Evolutionary conservation across 2,329 filamentous ascomycete species (phyloP).

Genomic region (Exophiala dermatitidis): DNA sequence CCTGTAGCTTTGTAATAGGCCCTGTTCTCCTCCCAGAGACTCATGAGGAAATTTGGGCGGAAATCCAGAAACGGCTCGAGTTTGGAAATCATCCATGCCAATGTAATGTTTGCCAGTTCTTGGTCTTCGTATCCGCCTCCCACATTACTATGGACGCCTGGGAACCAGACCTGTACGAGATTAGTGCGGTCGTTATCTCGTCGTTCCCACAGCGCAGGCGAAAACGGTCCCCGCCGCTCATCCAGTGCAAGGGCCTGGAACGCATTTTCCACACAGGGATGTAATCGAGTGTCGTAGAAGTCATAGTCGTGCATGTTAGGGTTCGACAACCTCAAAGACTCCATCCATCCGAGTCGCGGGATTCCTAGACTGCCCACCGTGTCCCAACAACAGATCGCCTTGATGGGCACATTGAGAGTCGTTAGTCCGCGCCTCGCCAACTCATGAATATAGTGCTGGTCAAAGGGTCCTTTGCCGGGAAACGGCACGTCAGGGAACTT

Average conservation of each 20-base stretch:
- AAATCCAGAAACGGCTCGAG: conserved; percentile 31
- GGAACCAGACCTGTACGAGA: conserved; percentile 44
- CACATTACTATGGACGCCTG: conserved; percentile 44
- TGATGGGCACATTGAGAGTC: conserved; percentile 27
- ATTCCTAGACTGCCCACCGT: conserved; percentile 33
- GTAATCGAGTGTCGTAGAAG: conserved; percentile 31
- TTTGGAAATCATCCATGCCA: conserved; percentile 48
- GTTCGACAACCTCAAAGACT: conserved; percentile 14
- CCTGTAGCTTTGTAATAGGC: conserved; percentile 23
- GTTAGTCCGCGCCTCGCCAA: conserved; percentile 25
- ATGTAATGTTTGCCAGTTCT: conserved; percentile 42
- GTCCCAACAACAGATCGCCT: conserved; percentile 32
- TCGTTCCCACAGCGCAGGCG: conserved; percentile 31
- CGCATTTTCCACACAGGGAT: conserved; percentile 31
- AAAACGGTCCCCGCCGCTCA: conserved; percentile 30
- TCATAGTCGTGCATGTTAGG: conserved; percentile 28
- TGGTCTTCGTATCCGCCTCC: conserved; percentile 44
- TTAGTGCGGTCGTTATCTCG: conserved; percentile 28
- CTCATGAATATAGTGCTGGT: conserved; percentile 27
- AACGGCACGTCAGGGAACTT: conserved; percentile 29
- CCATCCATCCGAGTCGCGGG: conserved; percentile 24
- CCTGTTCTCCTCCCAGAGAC: conserved; percentile 19
- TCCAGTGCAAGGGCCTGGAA: conserved; percentile 33
- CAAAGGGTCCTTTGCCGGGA: conserved; percentile 27
- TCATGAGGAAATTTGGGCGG: conserved; percentile 23